These are phyloP conservation scores for Beauveria asiatica DNA, from an alignment of 2,329 filamentous ascomycete species.

Conservation along the genomic window DNA sequence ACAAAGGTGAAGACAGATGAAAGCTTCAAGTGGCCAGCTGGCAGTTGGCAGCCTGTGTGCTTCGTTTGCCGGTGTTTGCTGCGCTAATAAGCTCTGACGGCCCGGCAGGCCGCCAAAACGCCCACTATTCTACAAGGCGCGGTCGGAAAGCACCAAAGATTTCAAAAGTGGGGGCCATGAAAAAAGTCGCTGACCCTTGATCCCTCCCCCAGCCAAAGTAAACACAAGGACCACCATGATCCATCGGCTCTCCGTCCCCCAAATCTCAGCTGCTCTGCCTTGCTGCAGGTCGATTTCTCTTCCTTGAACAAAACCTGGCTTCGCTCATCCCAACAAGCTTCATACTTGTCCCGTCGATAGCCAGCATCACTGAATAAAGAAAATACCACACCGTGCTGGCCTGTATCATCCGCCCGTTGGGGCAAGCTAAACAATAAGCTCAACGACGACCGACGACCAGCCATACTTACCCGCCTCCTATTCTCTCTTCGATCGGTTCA, in stretches of 20 bases:
- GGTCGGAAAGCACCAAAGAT: background rate
- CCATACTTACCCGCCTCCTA: background rate
- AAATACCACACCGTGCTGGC: background rate
- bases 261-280: background rate
- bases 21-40: background rate
- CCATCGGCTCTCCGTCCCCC: conserved; percentile 1
- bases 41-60: background rate
- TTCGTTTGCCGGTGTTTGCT: background rate
- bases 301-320: background rate
- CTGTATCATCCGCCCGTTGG: conserved; percentile 9
- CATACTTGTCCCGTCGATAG: background rate
- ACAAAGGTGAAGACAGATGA: background rate
- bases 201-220: conserved; percentile 9
- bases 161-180: conserved; percentile 2
- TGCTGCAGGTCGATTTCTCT: background rate
- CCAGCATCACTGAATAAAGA: background rate
- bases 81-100: background rate
- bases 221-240: conserved; percentile 2
- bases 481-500: background rate
- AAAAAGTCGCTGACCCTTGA: conserved; percentile 11
- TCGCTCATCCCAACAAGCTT: background rate
- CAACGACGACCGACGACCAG: background rate
- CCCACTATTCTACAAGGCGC: background rate
- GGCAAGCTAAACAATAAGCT: conserved; percentile 7
- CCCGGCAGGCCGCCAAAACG: no score